Conservation (phyloP, 2,329 filamentous ascomycete genomes). For the Pseudophaeomoniella oleicola region DNA sequence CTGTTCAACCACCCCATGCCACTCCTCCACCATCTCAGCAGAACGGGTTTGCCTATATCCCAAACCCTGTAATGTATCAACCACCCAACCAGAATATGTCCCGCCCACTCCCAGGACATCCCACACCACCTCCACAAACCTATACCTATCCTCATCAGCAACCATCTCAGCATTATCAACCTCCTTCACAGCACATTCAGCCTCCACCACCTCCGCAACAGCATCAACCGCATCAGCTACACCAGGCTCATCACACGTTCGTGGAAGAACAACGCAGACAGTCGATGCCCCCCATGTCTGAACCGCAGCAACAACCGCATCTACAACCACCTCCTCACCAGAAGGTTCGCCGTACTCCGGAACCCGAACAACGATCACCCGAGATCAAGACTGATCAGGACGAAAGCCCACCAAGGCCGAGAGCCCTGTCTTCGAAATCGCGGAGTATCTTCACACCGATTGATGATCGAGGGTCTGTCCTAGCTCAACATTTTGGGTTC, state of each 20-base stretch:
- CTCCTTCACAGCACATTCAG: constrained; percentile 19
- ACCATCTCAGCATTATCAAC: constrained; percentile 17
- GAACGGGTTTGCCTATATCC: constrained; percentile 71
- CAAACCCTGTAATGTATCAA: constrained; percentile 75
- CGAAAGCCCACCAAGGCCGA: constrained; percentile 38
- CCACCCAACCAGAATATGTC: constrained; percentile 35
- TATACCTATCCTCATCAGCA: constrained; percentile 24
- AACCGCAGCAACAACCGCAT: constrained; percentile 34
- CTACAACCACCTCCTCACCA: constrained; percentile 43
- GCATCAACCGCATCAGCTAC: constrained; percentile 23
- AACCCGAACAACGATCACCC: constrained; percentile 21
- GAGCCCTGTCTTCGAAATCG: constrained; percentile 52
- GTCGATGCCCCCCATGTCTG: constrained; percentile 57
- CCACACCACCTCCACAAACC: constrained; percentile 21
- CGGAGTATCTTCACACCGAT: constrained; percentile 97
- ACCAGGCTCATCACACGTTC: constrained; percentile 49
- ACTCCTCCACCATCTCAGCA: constrained; percentile 46
- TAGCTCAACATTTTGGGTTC: constrained; percentile 67
- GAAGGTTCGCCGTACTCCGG: constrained; percentile 19
- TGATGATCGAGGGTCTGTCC: constrained; percentile 76
- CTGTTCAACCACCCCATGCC: constrained; percentile 45
- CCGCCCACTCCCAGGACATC: constrained; percentile 15
- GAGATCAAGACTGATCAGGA: constrained; percentile 31
- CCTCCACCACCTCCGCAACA: constrained; percentile 25
- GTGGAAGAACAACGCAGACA: constrained; percentile 62